These are phyloP conservation scores for Panicum hallii DNA, from an alignment of 202 grass and related monocot species.

Conservation along the genomic window DNA sequence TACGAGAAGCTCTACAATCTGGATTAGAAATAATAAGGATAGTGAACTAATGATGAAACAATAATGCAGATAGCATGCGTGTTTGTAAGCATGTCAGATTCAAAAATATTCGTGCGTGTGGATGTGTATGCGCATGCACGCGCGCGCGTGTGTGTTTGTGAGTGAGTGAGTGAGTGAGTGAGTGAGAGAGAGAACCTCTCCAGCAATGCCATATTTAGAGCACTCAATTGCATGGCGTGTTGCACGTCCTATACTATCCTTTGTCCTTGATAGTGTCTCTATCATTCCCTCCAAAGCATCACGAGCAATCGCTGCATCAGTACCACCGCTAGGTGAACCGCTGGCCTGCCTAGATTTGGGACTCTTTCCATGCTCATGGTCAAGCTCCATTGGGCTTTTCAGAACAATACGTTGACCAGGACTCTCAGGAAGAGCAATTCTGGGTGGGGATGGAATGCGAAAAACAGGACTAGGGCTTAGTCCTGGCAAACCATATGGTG, in stretches of 20 bases:
- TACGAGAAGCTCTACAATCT: slow-evolving; percentile 95
- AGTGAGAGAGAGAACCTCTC: slow-evolving; percentile 63
- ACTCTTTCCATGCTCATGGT: slow-evolving; percentile 61
- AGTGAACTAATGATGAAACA: slow-evolving; percentile 36
- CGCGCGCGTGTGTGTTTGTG: not conserved
- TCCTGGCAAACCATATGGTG: slow-evolving; percentile 66
- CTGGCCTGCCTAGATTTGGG: slow-evolving; percentile 51
- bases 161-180: not conserved
- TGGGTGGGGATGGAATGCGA: slow-evolving; percentile 62
- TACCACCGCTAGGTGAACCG: slow-evolving; percentile 59
- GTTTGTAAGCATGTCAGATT: not conserved
- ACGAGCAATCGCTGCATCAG: slow-evolving; percentile 83
- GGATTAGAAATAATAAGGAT: slow-evolving; percentile 44
- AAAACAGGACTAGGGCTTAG: slow-evolving; percentile 75
- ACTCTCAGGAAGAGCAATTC: slow-evolving; percentile 64
- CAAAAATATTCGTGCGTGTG: too few relatives aligned
- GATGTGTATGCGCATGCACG: too few relatives aligned
- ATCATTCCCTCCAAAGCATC: slow-evolving; percentile 94
- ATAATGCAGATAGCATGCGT: slow-evolving; percentile 14
- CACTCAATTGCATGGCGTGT: slow-evolving; percentile 94
- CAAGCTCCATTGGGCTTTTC: slow-evolving; percentile 60
- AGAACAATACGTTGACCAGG: slow-evolving; percentile 45
- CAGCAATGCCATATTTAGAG: slow-evolving; percentile 90
- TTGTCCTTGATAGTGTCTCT: slow-evolving; percentile 97
- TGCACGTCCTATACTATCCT: slow-evolving; percentile 98